Evolutionary conservation across 1,284 basidiomycete species (phyloP), one percentile per base, ranked within the genome.

Genomic region (Hymenochaete sp.): DNA sequence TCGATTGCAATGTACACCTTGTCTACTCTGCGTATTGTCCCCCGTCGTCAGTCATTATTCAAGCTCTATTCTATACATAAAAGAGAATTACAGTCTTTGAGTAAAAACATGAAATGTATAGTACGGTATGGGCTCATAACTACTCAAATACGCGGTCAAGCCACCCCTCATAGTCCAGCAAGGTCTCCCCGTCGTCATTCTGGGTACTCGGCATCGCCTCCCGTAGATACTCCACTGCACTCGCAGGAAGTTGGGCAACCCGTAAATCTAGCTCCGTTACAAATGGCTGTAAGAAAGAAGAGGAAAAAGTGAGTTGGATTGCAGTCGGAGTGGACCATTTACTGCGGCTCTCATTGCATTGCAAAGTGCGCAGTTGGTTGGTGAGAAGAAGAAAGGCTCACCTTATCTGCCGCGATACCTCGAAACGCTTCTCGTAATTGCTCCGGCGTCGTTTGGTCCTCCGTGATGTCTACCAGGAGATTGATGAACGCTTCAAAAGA

Each of bases 401-500:
- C 92, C 75, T 98, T 98, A 59, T 93, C 86, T 10, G 73, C 77
- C 2, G 93, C 91, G 36, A 97, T 82, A 6, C 89, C 90, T 38
- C 89, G 80, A 79, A 98, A 98, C 2, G 93, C 82, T 54, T 93
- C 91, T 16, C 89, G 79, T 50, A 98, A 73, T 59, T 98, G 95
- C 45, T 93, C 91, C 0, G 86, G 78, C 1, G 91, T 88, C 1
- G 90, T 93, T 45, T 95, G 91, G 60, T 98, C 96, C 67, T 98
- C 91, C 24, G 82, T 95, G 53, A 97, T 95, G 39, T 93, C 90
- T 38, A 93, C 93, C 62, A 98, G 65, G 52, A 97, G 82, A 52
- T 92, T 90, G 55, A 97, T 88, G 64, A 97, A 98, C 1, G 93
- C 91, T 60, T 97, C 90, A 59, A 90, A 98, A 0, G 82, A 89